A percentile compares a stretch with the other conserved stretches of the same genome.
phyloP scores from a whole-genome alignment of 805 yeast genomes.

The Saccharomycopsis javanensis region DNA sequence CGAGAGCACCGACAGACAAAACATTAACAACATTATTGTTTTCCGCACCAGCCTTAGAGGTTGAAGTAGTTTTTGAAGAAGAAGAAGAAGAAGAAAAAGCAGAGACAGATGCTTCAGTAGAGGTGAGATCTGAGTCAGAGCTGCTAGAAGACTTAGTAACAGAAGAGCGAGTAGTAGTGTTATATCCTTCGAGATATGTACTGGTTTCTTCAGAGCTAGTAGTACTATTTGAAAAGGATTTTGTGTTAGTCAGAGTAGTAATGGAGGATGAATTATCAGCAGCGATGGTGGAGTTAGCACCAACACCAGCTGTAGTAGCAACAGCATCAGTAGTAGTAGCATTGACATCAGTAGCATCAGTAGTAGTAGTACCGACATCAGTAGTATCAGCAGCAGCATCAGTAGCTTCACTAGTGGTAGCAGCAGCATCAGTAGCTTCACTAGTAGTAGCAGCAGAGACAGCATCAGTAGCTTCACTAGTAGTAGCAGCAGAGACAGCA shows the following conservation, averaged over 20 bases:
- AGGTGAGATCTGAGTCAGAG: constrained; percentile 11
- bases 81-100: constrained; percentile 22
- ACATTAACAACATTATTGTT: constrained; percentile 35
- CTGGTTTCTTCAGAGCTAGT: background rate
- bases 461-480: constrained; percentile 17
- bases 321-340: background rate
- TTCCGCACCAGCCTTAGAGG: constrained; percentile 37
- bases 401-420: constrained; percentile 4
- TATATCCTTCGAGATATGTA: background rate
- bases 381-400: background rate
- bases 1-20: constrained; percentile 34
- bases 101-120: constrained; percentile 21
- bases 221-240: constrained; percentile 10
- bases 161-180: constrained; percentile 2
- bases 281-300: constrained; percentile 1
- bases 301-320: constrained; percentile 19
- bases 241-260: background rate
- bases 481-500: constrained; percentile 3
- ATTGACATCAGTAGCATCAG: constrained; percentile 1
- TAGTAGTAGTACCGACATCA: background rate
- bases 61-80: constrained; percentile 26
- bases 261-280: background rate
- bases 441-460: constrained; percentile 8
- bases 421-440: constrained; percentile 3
- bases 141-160: background rate